A percentile compares a stretch with the other conserved stretches of the same genome.
These are phyloP conservation scores for Platanthera zijinensis DNA, from an alignment of 106 monocot species.

Conservation along the genomic window DNA sequence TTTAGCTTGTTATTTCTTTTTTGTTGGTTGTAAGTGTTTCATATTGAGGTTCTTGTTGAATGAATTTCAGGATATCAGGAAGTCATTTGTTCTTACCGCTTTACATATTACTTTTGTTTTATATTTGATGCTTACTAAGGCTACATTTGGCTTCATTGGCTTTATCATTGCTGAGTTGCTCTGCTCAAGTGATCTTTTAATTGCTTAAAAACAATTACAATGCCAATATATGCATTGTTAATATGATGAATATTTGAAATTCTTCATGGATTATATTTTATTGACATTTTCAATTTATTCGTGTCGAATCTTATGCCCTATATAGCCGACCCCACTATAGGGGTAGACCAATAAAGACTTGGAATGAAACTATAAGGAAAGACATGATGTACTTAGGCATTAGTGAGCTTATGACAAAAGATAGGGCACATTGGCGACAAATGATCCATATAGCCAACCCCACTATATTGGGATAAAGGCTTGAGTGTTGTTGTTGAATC, in stretches of 20 bases:
- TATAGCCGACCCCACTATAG: too few species aligned
- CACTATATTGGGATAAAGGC: too few species aligned
- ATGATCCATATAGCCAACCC: too few species aligned
- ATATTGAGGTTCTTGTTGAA: neutral
- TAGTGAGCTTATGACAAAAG: too few species aligned
- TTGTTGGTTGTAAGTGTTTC: neutral
- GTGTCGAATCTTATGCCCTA: neutral
- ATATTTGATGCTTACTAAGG: neutral
- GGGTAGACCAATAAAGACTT: too few species aligned
- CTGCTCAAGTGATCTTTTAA: neutral
- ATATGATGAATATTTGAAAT: neutral
- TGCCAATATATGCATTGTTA: neutral
- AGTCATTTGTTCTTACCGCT: neutral
- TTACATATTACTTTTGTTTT: neutral
- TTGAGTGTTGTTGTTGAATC: too few species aligned
- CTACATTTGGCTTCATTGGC: neutral
- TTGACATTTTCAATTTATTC: neutral
- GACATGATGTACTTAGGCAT: too few species aligned
- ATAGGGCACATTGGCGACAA: too few species aligned
- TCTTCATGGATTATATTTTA: neutral
- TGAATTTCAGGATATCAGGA: neutral
- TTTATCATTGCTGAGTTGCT: neutral
- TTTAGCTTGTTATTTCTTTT: neutral
- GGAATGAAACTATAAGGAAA: too few species aligned
- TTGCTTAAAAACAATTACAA: neutral